These are phyloP conservation scores for Gaultheria prostrata DNA, from an alignment of 148 eudicot genomes.

Conservation along the genomic window DNA sequence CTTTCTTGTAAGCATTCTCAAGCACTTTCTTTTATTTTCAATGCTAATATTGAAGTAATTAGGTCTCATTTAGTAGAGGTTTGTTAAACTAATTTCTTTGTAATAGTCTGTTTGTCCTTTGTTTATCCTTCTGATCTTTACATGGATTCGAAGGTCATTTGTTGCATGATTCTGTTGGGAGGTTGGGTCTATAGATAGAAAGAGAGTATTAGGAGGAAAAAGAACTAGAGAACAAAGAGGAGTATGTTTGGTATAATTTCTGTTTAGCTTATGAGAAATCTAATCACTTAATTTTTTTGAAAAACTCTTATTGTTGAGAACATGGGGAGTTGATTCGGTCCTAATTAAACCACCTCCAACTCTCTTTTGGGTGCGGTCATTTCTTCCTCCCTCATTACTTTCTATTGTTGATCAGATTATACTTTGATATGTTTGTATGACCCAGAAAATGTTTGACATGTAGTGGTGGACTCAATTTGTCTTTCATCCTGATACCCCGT, in stretches of 20 bases:
- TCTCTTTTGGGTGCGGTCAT: neutral
- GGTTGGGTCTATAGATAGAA: neutral
- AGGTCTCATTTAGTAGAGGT: neutral
- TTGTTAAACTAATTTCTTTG: no score
- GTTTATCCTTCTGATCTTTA: neutral
- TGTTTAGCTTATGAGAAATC: neutral
- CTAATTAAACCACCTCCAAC: neutral
- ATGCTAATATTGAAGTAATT: no score
- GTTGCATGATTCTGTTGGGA: neutral
- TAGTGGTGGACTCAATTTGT: neutral
- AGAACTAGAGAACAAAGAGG: slow-evolving; percentile 4
- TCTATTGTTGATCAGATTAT: neutral
- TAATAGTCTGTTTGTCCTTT: no score
- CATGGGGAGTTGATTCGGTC: neutral
- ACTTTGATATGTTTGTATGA: neutral
- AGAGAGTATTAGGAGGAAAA: no score
- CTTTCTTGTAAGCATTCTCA: no score
- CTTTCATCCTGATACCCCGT: neutral
- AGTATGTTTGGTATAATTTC: neutral
- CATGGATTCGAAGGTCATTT: neutral
- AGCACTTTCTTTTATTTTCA: no score
- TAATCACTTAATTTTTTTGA: neutral
- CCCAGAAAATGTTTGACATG: neutral
- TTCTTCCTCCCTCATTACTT: neutral
- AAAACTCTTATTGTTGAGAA: neutral